phyloP scores from a whole-genome alignment of 2,329 filamentous ascomycete species.

The Diaporthe sp. region DNA sequence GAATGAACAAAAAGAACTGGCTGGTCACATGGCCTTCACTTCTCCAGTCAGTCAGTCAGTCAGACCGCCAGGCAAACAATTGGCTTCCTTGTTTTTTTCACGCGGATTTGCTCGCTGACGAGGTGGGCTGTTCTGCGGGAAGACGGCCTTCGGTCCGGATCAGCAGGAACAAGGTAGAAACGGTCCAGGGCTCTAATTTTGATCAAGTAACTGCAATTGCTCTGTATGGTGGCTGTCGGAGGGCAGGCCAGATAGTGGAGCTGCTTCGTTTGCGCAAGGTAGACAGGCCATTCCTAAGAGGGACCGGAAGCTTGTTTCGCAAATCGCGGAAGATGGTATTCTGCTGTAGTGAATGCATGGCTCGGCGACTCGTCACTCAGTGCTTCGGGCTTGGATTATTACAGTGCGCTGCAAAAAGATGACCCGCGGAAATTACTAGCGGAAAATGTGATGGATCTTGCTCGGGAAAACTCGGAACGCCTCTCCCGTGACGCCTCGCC shows the following conservation, averaged over 20 bases:
- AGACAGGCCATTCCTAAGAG: background rate
- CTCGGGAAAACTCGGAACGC: slow-evolving; percentile 23
- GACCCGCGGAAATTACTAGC: slow-evolving; percentile 6
- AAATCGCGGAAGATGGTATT: slow-evolving; percentile 27
- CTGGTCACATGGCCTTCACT: slow-evolving; percentile 2
- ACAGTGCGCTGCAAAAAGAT: background rate
- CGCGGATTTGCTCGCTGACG: slow-evolving; percentile 28
- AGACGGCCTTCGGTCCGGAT: slow-evolving; percentile 18
- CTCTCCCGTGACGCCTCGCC: background rate
- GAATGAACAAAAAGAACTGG: background rate
- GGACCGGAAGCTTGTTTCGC: slow-evolving; percentile 16
- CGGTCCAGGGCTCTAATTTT: slow-evolving; percentile 20
- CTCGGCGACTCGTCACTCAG: background rate
- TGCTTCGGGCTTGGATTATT: background rate
- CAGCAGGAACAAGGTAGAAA: background rate
- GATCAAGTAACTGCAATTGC: slow-evolving; percentile 33
- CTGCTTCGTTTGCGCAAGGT: slow-evolving; percentile 3
- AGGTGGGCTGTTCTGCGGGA: slow-evolving; percentile 1
- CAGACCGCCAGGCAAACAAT: background rate
- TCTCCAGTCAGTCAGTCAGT: background rate
- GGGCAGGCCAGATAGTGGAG: slow-evolving; percentile 29
- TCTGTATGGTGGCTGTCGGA: slow-evolving; percentile 23
- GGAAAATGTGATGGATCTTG: background rate
- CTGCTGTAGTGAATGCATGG: background rate
- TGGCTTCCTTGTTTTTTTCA: slow-evolving; percentile 16